Base-by-base conservation (phyloP, 1,284 basidiomycete genomes). In the Apiotrichum veenhuisii region DNA sequence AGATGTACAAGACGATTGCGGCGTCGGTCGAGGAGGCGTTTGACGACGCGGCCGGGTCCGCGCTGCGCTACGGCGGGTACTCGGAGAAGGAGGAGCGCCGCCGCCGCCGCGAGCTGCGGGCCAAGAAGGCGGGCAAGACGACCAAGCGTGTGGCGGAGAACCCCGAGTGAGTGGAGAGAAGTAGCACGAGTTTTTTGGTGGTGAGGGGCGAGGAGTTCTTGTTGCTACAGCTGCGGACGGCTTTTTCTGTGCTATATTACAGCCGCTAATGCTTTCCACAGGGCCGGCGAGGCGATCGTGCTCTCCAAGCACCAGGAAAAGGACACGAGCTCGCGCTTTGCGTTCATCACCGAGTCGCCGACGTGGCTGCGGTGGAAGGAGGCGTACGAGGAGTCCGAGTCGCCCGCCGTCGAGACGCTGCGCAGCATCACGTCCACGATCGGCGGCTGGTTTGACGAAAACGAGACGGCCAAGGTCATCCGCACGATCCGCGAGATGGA, bases 401-500 rank as follows among this genome's bases (percentile, higher is more conserved):
- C 95, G 68, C 89, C 94, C 1, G 78, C 97, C 47, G 81, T 98
- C 36, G 84, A 87, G 27, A 85, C 87, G 4, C 67, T 97, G 55
- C 87, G 96, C 44, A 82, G 84, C 3, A 86, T 97, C 42, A 94
- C 93, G 2, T 84, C 87, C 50, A 90, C 88, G 2, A 82, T 98
- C 47, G 90, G 89, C 2, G 89, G 88, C 82, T 74, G 79, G 62
- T 95, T 97, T 68, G 95, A 97, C 63, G 96, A 99, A 79, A 99
- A 92, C 70, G 96, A 99, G 80, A 95, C 89, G 42, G 95, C 93
- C 15, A 89, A 89, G 72, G 96, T 98, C 25, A 86, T 89, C 69
- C 83, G 90, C 53, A 80, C 87, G 68, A 89, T 98, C 84, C 91
- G 87, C 76, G 74, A 82, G 37, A 80, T 96, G 68, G 96, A 99